These are phyloP conservation scores for Dictyostelium intermedium DNA, from an alignment of 78 protist genomes.

Conservation along the genomic window DNA sequence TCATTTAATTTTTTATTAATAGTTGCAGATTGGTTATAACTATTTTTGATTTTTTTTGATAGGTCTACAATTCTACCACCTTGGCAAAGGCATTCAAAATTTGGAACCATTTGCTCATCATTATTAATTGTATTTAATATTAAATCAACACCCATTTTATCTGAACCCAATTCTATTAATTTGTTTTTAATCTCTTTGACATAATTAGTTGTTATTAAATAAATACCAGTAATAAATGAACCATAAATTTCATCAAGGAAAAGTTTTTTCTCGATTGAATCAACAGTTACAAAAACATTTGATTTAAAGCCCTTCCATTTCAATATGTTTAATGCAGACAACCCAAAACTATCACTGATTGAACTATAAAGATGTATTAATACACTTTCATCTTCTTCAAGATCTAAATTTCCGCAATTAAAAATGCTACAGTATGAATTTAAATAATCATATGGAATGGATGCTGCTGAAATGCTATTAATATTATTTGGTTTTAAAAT, in stretches of 20 bases:
- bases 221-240: not conserved
- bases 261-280: constrained; percentile 4
- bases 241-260: constrained; percentile 1
- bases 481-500: not conserved
- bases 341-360: not conserved
- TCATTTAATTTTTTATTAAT: not conserved
- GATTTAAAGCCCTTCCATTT: not conserved
- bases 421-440: not conserved
- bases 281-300: not conserved
- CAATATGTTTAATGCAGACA: not conserved
- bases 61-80: constrained; percentile 54
- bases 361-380: not conserved
- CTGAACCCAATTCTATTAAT: not conserved
- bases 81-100: not conserved
- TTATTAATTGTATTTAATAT: not conserved
- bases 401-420: not conserved
- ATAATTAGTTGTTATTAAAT: not conserved
- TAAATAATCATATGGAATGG: not conserved
- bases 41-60: not conserved
- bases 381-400: not conserved
- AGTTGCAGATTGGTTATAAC: not conserved
- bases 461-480: not conserved
- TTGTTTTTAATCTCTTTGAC: not conserved
- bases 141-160: constrained; percentile 67
- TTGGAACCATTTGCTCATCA: not conserved